Evolutionary conservation across 177 flowering plant genomes (phyloP), one percentile per base, ranked within the genome.

Genomic region (Telopea speciosissima): DNA sequence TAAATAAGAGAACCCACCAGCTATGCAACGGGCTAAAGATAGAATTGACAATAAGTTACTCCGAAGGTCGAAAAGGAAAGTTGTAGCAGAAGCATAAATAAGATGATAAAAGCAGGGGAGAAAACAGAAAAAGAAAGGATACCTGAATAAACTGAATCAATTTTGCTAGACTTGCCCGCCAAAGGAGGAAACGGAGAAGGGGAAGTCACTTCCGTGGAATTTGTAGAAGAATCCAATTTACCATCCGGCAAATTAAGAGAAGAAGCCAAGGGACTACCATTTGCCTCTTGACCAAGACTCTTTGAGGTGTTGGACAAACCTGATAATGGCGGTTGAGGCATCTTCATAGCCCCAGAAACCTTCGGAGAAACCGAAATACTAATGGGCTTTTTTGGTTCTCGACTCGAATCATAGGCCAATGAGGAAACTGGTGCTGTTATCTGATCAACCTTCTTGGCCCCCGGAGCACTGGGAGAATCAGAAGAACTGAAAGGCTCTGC

Each of bases 81-180:
- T 52, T 5, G n/a, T 14, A 14, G 58, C 11, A 52, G 25, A 28
- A 26, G 45, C 45, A 68, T 19, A 21, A n/a, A 13, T 11, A 60
- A 17, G 49, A 24, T 13, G 14, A 14, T n/a, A 58, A 33, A 1
- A 22, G 23, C 56, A 17, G 24, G 13, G 8, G 13, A 31, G 45
- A 16, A 36, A 22, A 19, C 44, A 62, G 13, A 36, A 5, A 24
- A 44, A n/a, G 45, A 60, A 64, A 10, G 16, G 21, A 28, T 24
- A 72, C 79, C 71, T 72, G 79, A 76, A 68, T 44, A 58, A 36
- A 21, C 68, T 72, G 79, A 72, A 72, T 60, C 60, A 25, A 21
- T 31, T 49, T 65, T 31, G 67, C 52, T 69, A 45, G 67, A 60
- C 19, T 65, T 49, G 33, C 26, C 21, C 3, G 69, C 9, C 17